Conservation (phyloP, 2,329 filamentous ascomycete genomes). For the Epichloe hybrida region DNA sequence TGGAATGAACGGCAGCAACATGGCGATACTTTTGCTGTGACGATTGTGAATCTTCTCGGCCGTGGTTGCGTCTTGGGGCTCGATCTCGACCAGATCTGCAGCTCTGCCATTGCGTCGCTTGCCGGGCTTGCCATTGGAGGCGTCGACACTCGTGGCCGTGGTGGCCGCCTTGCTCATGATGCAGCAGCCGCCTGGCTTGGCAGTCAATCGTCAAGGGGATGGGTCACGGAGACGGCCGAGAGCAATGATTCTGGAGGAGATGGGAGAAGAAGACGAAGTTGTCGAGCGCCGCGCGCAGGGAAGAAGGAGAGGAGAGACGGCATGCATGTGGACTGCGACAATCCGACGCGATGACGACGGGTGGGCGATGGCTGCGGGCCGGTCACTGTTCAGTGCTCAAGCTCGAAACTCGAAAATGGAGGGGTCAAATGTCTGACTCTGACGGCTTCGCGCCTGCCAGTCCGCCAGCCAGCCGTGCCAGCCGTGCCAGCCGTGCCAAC, state of each 20-base stretch:
- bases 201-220: not conserved
- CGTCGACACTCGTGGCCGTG: constrained; percentile 23
- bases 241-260: too few relatives aligned
- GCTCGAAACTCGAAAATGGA: not conserved
- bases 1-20: constrained; percentile 72
- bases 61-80: constrained; percentile 12
- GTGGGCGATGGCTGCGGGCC: not conserved
- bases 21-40: constrained; percentile 66
- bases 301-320: not conserved
- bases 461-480: too few relatives aligned
- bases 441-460: too few relatives aligned
- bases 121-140: constrained; percentile 13
- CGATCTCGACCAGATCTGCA: constrained; percentile 15
- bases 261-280: not conserved
- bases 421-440: too few relatives aligned
- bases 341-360: constrained; percentile 1
- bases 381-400: not conserved
- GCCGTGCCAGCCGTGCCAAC: too few relatives aligned
- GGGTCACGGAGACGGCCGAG: not conserved
- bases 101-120: constrained; percentile 10
- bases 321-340: not conserved
- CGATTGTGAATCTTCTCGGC: constrained; percentile 10
- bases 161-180: constrained; percentile 28
- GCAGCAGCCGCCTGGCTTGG: not conserved
- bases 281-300: not conserved